Evolutionary conservation across 2,329 filamentous ascomycete genomes (phyloP), one percentile per base, ranked within the genome.

Genomic region (Sporothrix sp.): DNA sequence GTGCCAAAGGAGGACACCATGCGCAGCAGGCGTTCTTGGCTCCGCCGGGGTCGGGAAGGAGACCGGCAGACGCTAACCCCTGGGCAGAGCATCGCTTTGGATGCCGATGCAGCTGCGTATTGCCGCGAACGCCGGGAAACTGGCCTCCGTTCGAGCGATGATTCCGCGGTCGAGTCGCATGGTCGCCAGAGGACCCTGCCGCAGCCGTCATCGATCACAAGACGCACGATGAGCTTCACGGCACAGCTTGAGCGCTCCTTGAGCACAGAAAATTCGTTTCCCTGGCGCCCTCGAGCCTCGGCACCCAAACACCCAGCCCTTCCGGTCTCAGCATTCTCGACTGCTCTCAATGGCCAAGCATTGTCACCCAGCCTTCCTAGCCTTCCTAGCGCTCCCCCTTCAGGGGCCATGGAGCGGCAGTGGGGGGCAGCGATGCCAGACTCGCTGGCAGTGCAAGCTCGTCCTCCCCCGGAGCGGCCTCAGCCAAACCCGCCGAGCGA

Each of bases 391-490:
- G 61, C 62, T 7, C 25, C 61, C 13, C 55, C 65, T 13, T 58
- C 61, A 23, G 57, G 61, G 21, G 54, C 55, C 23, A 52, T 59
- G 33, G 52, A 59, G 11, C 50, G 57, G 18, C 61, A 59, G 36
- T 65, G 61, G 8, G 13, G 10, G 6, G 27, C 33, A 50, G 58
- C 48, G 40, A 18, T 43, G 11, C 38, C 33, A 7, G 40, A 46
- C 33, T 14, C 30, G 11, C 16, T 36, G n/a, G 42, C 63, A 9
- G 58, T 62, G 13, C 58, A 65, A 11, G 60, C 62, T 42, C 69
- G 64, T 3, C 64, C 63, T 11, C 62, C 62, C 13, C 63, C 66
- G 11, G 56, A 65, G 10, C 66, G 69, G 23, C 58, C 68, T 5
- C 63, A 64, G 33, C 66, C 66, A 11, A 67, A 64, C 2, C 63